Evolutionary conservation across 2,329 filamentous ascomycete genomes (phyloP).

Genomic region (Chaetomium strumarium): DNA sequence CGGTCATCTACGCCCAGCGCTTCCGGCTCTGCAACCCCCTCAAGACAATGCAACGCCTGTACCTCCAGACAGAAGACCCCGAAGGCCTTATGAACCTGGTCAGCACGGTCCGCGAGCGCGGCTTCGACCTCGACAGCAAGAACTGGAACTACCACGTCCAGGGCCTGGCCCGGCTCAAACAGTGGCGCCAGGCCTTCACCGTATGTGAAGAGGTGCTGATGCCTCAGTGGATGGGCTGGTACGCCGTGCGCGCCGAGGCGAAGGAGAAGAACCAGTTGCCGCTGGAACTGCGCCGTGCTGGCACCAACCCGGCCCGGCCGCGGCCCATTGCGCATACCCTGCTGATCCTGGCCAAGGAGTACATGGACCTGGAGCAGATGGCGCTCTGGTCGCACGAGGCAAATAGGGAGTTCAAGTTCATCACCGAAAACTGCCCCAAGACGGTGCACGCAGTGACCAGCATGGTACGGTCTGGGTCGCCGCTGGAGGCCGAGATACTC

Average conservation of each 20-base stretch:
- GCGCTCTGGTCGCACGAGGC: conserved; percentile 44
- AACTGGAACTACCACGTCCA: conserved; percentile 80
- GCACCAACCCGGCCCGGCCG: conserved; percentile 32
- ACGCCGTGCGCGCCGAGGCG: conserved; percentile 25
- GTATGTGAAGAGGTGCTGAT: conserved; percentile 75
- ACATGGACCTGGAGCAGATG: conserved; percentile 43
- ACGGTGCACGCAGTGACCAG: conserved; percentile 28
- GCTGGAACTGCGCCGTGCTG: conserved; percentile 36
- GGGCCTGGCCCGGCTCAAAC: conserved; percentile 54
- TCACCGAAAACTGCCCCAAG: conserved; percentile 37
- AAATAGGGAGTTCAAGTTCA: conserved; percentile 33
- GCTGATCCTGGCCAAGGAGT: conserved; percentile 43
- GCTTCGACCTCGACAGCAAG: conserved; percentile 67
- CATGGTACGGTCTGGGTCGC: conserved; percentile 12
- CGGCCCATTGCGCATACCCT: conserved; percentile 42
- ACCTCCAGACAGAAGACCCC: conserved; percentile 36
- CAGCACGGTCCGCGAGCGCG: conserved; percentile 51
- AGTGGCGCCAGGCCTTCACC: conserved; percentile 61
- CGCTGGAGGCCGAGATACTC: conserved; percentile 19
- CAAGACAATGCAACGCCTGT: conserved; percentile 43
- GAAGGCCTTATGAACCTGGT: conserved; percentile 47
- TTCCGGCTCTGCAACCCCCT: conserved; percentile 48
- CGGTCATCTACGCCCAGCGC: conserved; percentile 43
- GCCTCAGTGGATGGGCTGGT: conserved; percentile 72
- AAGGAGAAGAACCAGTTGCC: conserved; percentile 29